Evolutionary conservation across 2,329 filamentous ascomycete species (phyloP).

Genomic region (Fusarium sp.): DNA sequence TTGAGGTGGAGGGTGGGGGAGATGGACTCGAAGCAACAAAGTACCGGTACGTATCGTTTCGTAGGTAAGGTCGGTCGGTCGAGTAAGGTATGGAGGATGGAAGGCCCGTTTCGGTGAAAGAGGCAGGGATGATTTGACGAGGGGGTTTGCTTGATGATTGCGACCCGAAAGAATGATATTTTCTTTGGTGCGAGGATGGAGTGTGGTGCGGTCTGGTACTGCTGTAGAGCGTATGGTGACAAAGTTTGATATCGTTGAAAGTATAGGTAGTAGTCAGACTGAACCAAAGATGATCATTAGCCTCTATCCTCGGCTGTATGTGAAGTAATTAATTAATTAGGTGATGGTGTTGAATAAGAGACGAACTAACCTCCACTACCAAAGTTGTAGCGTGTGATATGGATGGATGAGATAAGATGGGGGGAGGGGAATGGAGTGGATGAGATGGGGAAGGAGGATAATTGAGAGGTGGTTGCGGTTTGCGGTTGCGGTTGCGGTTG

Average conservation of each 20-base stretch:
- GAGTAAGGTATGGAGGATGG: neutral
- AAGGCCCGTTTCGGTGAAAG: conserved; percentile 41
- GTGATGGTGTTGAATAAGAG: conserved; percentile 25
- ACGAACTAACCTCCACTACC: conserved; percentile 7
- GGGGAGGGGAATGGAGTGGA: neutral
- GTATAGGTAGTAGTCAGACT: neutral
- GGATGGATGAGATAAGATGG: conserved; percentile 24
- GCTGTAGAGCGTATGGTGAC: neutral
- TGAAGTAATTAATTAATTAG: neutral
- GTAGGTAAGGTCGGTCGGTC: neutral
- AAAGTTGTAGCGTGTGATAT: conserved; percentile 16
- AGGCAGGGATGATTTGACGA: conserved; percentile 42
- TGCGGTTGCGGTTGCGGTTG: conserved; percentile 18
- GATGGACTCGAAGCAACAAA: conserved; percentile 8
- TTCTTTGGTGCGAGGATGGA: neutral
- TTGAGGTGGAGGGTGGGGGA: conserved; percentile 28
- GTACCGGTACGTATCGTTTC: conserved; percentile 24
- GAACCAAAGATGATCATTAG: neutral
- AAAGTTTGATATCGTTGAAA: neutral
- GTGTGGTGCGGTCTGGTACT: neutral
- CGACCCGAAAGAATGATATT: conserved; percentile 19
- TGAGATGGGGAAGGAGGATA: conserved; percentile 30
- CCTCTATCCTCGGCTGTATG: neutral
- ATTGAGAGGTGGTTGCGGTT: conserved; percentile 31
- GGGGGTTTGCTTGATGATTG: conserved; percentile 20